Conservation (phyloP, 768 basidiomycete species). For the Hygrophorus russula region DNA sequence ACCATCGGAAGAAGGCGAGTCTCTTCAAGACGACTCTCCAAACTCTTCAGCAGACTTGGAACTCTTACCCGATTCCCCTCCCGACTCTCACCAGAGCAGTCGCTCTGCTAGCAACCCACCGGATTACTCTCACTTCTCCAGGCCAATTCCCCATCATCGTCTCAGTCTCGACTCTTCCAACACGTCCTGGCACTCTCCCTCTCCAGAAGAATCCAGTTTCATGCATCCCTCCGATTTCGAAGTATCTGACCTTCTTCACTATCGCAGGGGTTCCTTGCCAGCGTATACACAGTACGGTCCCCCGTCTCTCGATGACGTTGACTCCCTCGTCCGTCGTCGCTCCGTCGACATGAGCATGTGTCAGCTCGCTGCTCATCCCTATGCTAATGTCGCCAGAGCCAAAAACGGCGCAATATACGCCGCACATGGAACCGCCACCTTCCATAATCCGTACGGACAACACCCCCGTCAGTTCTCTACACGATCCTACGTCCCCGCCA, state of each 20-base stretch:
- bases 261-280: constrained; percentile 48
- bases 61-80: constrained; percentile 1
- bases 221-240: constrained; percentile 13
- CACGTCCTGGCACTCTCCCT: constrained; percentile 26
- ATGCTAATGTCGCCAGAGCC: constrained; percentile 37
- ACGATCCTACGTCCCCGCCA: constrained; percentile 24
- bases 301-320: constrained; percentile 24
- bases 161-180: constrained; percentile 5
- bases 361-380: constrained; percentile 39
- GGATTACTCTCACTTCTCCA: constrained; percentile 1
- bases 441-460: neutral
- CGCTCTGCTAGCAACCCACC: constrained; percentile 3
- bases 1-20: constrained; percentile 14
- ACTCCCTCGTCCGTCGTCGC: constrained; percentile 31
- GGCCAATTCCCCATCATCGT: neutral
- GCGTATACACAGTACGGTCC: constrained; percentile 24
- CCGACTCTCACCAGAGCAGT: constrained; percentile 11
- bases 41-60: constrained; percentile 1
- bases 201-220: constrained; percentile 23
- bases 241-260: constrained; percentile 20
- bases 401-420: constrained; percentile 38
- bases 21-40: constrained; percentile 1
- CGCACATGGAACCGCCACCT: constrained; percentile 1
- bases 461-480: constrained; percentile 12
- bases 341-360: constrained; percentile 38